Conservation (phyloP, 139 green algal genomes). For the Closterium sp. region DNA sequence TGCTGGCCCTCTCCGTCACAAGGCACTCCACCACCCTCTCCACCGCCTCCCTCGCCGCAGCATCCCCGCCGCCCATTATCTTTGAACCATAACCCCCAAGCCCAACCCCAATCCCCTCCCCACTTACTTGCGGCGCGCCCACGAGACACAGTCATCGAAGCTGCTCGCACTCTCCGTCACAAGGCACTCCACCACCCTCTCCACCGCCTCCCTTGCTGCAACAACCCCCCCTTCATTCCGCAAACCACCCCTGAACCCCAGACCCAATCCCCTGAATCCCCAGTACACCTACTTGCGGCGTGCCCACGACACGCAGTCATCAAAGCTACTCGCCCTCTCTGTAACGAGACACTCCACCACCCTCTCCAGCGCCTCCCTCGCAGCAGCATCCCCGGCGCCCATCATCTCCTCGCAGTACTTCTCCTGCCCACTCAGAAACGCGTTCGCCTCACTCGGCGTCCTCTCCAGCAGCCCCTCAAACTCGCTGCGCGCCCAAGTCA, state of each 20-base stretch:
- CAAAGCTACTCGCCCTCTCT: conserved; percentile 67
- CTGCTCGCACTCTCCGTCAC: conserved; percentile 58
- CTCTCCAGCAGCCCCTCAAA: conserved; percentile 97
- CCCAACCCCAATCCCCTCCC: too few species aligned
- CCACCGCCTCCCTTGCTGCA: conserved; percentile 74
- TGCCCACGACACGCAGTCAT: conserved; percentile 86
- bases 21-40: conserved; percentile 83
- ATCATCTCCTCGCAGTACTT: conserved; percentile 66
- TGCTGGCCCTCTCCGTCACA: conserved; percentile 57
- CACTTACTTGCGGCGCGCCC: conserved; percentile 62
- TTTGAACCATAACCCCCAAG: too few species aligned
- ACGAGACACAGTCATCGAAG: conserved; percentile 87
- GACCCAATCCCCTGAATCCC: background rate
- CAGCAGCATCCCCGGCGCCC: conserved; percentile 42
- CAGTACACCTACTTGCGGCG: conserved; percentile 45
- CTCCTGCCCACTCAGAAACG: conserved; percentile 78
- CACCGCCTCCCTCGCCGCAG: conserved; percentile 73
- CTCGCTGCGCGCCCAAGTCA: conserved; percentile 88
- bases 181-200: conserved; percentile 81
- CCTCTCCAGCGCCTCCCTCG: conserved; percentile 80
- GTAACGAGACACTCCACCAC: conserved; percentile 79
- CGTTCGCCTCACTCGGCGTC: conserved; percentile 80
- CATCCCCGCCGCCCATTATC: conserved; percentile 39
- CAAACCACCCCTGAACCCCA: background rate
- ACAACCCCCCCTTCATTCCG: conserved; percentile 19